Percentiles rank a stretch among this genome's conserved stretches.
Evolutionary conservation across 306 rosid species (phyloP).

Genomic region (Pyrus betulifolia): DNA sequence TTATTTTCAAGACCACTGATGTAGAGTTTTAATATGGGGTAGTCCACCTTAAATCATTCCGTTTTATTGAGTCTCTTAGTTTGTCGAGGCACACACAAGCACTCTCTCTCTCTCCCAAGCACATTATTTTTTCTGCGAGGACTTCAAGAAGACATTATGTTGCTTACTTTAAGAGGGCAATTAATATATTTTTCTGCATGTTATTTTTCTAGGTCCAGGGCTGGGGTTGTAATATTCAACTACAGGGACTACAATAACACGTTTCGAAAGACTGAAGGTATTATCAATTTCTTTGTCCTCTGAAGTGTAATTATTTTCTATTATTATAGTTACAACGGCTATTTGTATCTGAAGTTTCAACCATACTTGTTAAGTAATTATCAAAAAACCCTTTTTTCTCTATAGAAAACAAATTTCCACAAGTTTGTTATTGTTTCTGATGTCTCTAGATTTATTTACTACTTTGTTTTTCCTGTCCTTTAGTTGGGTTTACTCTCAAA

Average conservation of each 20-base stretch:
- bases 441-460: not conserved
- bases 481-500: not conserved
- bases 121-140: not conserved
- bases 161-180: not conserved
- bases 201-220: constrained; percentile 46
- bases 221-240: constrained; percentile 85
- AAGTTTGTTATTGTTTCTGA: not conserved
- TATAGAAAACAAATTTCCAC: not conserved
- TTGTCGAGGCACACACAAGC: not conserved
- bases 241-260: constrained; percentile 71
- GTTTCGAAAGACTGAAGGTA: constrained; percentile 89
- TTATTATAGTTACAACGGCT: not conserved
- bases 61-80: not conserved
- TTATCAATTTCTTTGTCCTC: not conserved
- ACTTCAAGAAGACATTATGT: not conserved
- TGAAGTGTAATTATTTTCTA: not conserved
- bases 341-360: not conserved
- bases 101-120: not conserved
- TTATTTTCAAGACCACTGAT: not conserved
- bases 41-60: not conserved
- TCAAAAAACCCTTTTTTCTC: not conserved
- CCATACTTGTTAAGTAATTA: not conserved
- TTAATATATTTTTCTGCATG: constrained; percentile 11
- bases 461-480: not conserved
- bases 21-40: not conserved